Conservation (phyloP, 1,284 basidiomycete genomes). For the Ceratobasidium sp. region DNA sequence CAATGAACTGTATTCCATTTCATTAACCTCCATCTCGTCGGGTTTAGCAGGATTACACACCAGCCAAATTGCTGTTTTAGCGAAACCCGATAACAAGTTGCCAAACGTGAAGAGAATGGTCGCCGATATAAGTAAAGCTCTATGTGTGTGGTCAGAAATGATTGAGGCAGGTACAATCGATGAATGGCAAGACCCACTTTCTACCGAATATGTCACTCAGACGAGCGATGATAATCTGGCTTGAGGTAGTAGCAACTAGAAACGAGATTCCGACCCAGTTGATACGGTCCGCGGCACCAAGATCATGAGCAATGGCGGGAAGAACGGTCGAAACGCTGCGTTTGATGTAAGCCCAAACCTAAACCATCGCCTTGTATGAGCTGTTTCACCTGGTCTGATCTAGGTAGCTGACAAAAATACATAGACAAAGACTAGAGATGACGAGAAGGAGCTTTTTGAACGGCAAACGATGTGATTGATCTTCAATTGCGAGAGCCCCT, state of each 20-base stretch:
- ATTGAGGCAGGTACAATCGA: background rate
- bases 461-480: slow-evolving; percentile 31
- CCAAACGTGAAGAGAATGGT: slow-evolving; percentile 30
- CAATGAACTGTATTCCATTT: slow-evolving; percentile 4
- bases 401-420: slow-evolving; percentile 28
- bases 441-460: slow-evolving; percentile 33
- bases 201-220: slow-evolving; percentile 37
- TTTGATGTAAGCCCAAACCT: background rate
- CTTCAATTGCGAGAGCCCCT: slow-evolving; percentile 17
- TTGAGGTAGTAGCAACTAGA: slow-evolving; percentile 31
- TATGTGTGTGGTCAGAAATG: background rate
- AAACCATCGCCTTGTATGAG: no score
- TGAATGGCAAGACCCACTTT: slow-evolving; percentile 2
- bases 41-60: background rate
- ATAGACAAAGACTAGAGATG: slow-evolving; percentile 25
- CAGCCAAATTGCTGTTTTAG: slow-evolving; percentile 29
- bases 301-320: slow-evolving; percentile 29
- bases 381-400: slow-evolving; percentile 29
- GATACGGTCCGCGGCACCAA: no score
- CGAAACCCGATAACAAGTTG: slow-evolving; percentile 31
- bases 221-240: slow-evolving; percentile 33
- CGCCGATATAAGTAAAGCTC: slow-evolving; percentile 26
- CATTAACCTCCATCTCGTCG: background rate
- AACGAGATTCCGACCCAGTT: slow-evolving; percentile 39
- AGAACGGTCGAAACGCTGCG: slow-evolving; percentile 30